Evolutionary conservation across 805 yeast genomes (phyloP), one percentile per base, ranked within the genome.

Genomic region (Saccharomyces mikatae): DNA sequence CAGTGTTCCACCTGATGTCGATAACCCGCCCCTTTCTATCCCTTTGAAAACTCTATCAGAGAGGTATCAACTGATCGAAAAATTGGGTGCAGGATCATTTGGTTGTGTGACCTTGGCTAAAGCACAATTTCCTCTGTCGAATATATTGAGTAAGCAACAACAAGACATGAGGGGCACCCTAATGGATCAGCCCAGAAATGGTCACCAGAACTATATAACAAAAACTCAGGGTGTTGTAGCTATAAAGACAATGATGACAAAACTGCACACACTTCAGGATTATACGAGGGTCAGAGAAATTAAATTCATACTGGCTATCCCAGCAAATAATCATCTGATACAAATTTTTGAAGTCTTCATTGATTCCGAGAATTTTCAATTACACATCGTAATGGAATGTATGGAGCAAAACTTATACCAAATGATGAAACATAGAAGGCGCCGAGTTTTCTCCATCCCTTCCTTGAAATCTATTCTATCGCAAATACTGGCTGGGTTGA

Each of bases 341-440:
- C 87, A 84, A 60, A 77, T 89, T 4, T 82, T 80, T 69, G 97
- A 90, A 62, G 76, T 89, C 65, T 89, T 91, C 63, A 76, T 88
- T 54, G 97, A 92, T 71, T 74, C 78, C 51, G 57, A 62, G 24
- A 71, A 79, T 47, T 79, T 74, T 58, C 80, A 81, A 61, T 74
- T 89, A 53, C 89, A 89, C 64, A 88, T 91, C 41, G 86, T 86
- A 11, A 89, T 92, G 95, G 98, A 92, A 68, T 78, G 85, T 27
- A 81, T 91, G 89, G 87, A 85, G 59, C 89, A 84, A 69, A 89
- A 85, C 63, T 74, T 92, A 55, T 83, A 84, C 62, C 92, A 89
- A 69, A 75, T 89, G 62, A 86, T 90, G 77, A 81, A 78, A 59
- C 74, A 81, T 46, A 77, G 94, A 58, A 78, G 76, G 52, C 71